Evolutionary conservation across 169 alveolate species (phyloP).

Genomic region (Plasmodium vivax): DNA sequence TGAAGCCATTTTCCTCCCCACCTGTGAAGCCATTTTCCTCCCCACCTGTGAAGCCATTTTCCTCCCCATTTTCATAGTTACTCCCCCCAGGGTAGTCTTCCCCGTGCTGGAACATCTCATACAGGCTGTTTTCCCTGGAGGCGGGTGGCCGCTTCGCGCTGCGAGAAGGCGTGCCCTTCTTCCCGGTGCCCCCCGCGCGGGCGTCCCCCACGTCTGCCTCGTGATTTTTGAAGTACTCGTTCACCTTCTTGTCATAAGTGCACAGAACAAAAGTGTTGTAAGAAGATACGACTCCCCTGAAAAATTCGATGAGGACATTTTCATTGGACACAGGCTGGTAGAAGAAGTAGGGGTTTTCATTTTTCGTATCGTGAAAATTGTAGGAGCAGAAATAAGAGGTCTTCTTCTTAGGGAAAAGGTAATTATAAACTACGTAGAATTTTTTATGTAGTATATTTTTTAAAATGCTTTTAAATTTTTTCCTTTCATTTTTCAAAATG

Average conservation of each 20-base stretch:
- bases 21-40: background rate
- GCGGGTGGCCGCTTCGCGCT: background rate
- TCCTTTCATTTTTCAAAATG: constrained; percentile 45
- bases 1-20: too few species aligned
- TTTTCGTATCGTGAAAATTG: constrained; percentile 72
- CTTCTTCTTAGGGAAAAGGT: constrained; percentile 52
- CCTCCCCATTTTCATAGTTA: background rate
- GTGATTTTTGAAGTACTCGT: constrained; percentile 30
- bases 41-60: background rate
- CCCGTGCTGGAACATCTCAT: background rate
- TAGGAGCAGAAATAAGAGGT: constrained; percentile 72
- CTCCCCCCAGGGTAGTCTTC: background rate
- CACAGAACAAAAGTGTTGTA: constrained; percentile 61
- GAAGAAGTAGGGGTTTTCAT: constrained; percentile 70
- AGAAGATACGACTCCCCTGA: constrained; percentile 56
- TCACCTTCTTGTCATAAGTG: constrained; percentile 50
- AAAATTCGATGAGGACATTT: constrained; percentile 42
- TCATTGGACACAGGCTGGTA: constrained; percentile 71
- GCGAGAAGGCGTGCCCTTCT: background rate
- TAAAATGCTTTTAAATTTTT: constrained; percentile 57
- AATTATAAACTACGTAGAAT: constrained; percentile 56
- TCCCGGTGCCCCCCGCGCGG: background rate
- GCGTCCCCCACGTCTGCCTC: background rate
- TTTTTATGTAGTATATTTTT: constrained; percentile 71
- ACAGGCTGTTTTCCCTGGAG: background rate